Conservation (phyloP, 2,329 filamentous ascomycete genomes). For the Aspergillus spinulosporus region DNA sequence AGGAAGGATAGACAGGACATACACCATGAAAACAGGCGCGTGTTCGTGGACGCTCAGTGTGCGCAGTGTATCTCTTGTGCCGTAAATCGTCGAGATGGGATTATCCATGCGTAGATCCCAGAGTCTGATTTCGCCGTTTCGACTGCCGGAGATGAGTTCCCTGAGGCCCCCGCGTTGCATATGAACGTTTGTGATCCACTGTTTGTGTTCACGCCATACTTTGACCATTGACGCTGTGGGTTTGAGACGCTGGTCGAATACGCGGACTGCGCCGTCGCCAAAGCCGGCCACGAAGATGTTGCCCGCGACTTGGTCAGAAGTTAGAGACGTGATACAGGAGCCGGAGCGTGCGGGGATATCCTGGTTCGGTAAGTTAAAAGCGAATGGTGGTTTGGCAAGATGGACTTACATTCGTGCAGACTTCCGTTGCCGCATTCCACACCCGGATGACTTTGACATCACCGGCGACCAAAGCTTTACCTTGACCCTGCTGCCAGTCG, state of each 20-base stretch:
- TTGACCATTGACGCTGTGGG: conserved; percentile 90
- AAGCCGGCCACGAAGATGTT: conserved; percentile 96
- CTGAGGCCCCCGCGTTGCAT: conserved; percentile 94
- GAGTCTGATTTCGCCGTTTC: conserved; percentile 88
- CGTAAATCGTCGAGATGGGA: conserved; percentile 70
- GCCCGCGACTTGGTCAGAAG: conserved; percentile 95
- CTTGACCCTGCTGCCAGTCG: conserved; percentile 98
- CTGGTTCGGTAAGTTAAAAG: conserved; percentile 30
- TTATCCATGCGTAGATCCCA: conserved; percentile 93
- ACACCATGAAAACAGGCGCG: conserved; percentile 91
- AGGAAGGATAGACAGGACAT: conserved; percentile 47
- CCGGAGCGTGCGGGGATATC: conserved; percentile 94
- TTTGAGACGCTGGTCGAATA: conserved; percentile 84
- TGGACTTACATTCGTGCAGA: conserved; percentile 68
- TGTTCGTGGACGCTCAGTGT: conserved; percentile 94
- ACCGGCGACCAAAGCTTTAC: conserved; percentile 89
- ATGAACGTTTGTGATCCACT: conserved; percentile 95
- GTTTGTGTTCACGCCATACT: conserved; percentile 93
- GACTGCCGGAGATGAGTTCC: conserved; percentile 85
- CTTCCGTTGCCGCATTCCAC: conserved; percentile 92
- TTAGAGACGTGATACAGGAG: conserved; percentile 94
- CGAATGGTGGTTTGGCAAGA: too few species aligned
- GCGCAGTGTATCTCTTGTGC: conserved; percentile 74
- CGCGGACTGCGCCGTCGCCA: conserved; percentile 88
- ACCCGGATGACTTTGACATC: conserved; percentile 94